Conservation (phyloP, 352 stramenopile species). For the Thraustotheca clavata region DNA sequence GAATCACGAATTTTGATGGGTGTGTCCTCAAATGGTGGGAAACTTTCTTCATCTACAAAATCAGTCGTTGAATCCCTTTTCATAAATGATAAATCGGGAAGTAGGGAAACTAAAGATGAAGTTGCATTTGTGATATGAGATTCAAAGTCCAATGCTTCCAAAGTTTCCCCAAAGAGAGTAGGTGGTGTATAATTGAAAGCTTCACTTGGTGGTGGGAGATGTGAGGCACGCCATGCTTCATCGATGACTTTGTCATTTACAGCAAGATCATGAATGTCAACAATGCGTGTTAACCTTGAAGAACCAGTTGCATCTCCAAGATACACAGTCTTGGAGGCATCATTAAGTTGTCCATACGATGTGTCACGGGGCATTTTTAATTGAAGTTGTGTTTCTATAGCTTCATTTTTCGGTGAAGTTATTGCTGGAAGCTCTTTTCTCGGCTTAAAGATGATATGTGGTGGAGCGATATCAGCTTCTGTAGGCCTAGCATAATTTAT, state of each 20-base stretch:
- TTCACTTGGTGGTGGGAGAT: conserved; percentile 16
- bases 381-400: background rate
- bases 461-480: conserved; percentile 28
- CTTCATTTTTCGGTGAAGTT: background rate
- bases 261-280: background rate
- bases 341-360: background rate
- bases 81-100: conserved; percentile 12
- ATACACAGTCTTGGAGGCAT: background rate
- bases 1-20: background rate
- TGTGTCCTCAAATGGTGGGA: conserved; percentile 4
- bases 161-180: conserved; percentile 20
- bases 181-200: conserved; percentile 6
- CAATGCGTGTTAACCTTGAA: background rate
- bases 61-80: background rate
- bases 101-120: conserved; percentile 8
- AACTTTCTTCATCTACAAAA: conserved; percentile 3
- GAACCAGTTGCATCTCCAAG: background rate
- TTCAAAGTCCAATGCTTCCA: conserved; percentile 5
- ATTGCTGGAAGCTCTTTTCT: conserved; percentile 34
- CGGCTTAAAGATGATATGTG: conserved; percentile 83
- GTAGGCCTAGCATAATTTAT: background rate
- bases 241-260: conserved; percentile 15
- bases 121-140: conserved; percentile 17
- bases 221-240: conserved; percentile 14
- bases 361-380: background rate